Evolutionary conservation across 2,329 filamentous ascomycete genomes (phyloP).

Genomic region (Talaromyces atroroseus): DNA sequence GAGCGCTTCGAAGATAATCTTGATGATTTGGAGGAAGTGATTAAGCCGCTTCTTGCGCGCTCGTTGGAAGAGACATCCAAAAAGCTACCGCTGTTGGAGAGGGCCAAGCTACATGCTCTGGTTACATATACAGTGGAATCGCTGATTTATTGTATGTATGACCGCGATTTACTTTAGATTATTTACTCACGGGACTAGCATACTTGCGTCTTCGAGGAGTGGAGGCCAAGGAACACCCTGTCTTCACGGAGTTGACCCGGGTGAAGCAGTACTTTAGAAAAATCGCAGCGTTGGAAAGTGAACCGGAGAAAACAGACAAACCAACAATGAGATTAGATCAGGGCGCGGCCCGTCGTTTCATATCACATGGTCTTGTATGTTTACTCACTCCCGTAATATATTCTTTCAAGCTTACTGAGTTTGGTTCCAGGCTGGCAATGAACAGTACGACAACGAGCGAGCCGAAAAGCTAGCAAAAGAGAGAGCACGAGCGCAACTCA

Average conservation of each 20-base stretch:
- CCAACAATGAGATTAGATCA: constrained; percentile 62
- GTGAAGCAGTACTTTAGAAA: constrained; percentile 91
- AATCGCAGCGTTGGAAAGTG: constrained; percentile 70
- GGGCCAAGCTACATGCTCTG: constrained; percentile 87
- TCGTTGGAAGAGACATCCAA: constrained; percentile 62
- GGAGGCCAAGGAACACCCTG: constrained; percentile 75
- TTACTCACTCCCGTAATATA: neutral
- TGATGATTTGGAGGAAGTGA: constrained; percentile 67
- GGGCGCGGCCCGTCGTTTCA: constrained; percentile 71
- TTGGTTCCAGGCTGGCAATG: constrained; percentile 39
- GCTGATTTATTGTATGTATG: constrained; percentile 68
- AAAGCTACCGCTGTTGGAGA: constrained; percentile 85
- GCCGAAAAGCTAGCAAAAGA: constrained; percentile 48
- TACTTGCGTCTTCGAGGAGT: constrained; percentile 72
- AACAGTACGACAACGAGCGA: constrained; percentile 47
- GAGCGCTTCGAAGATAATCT: constrained; percentile 72
- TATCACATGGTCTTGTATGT: constrained; percentile 71
- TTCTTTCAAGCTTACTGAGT: neutral
- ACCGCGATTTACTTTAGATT: neutral
- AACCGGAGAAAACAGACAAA: constrained; percentile 51
- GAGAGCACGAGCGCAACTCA: constrained; percentile 45
- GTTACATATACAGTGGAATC: constrained; percentile 87
- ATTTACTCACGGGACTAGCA: constrained; percentile 41
- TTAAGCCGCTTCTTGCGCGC: constrained; percentile 66
- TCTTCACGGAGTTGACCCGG: constrained; percentile 79